Conservation (phyloP, 805 yeast species). For the Yarrowia sp. region DNA sequence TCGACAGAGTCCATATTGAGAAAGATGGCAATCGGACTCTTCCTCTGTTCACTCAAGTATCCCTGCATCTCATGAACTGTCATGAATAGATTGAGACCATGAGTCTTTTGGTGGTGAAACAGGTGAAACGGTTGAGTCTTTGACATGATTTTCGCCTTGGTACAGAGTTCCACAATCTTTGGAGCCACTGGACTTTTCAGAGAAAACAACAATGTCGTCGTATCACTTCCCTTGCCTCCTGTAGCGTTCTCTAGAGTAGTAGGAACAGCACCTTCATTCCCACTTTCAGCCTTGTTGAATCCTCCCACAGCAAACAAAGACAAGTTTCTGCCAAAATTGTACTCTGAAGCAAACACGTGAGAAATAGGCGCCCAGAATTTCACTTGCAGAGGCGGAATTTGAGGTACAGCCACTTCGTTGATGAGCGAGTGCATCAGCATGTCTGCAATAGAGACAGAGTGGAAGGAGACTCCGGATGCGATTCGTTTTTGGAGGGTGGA, state of each 20-base stretch:
- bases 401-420: constrained; percentile 72
- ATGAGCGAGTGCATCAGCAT: constrained; percentile 85
- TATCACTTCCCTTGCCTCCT: not conserved
- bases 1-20: constrained; percentile 49
- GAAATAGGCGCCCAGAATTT: constrained; percentile 63
- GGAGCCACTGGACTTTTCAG: constrained; percentile 32
- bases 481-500: not conserved
- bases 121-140: constrained; percentile 85
- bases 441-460: constrained; percentile 66
- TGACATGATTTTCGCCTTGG: constrained; percentile 68
- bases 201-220: not conserved
- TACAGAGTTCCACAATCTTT: constrained; percentile 55
- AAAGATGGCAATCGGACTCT: constrained; percentile 64
- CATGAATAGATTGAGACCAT: constrained; percentile 34
- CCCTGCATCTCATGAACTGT: constrained; percentile 42
- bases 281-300: not conserved
- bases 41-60: constrained; percentile 38
- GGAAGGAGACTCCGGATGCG: constrained; percentile 35
- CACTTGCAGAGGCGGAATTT: constrained; percentile 69
- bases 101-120: constrained; percentile 46
- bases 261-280: not conserved
- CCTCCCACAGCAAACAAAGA: constrained; percentile 33
- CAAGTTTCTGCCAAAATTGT: constrained; percentile 39
- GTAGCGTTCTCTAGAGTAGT: not conserved
- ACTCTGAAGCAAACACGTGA: constrained; percentile 52